phyloP scores from a whole-genome alignment of 495 filamentous ascomycete genomes.

The Annulohypoxylon nitens region DNA sequence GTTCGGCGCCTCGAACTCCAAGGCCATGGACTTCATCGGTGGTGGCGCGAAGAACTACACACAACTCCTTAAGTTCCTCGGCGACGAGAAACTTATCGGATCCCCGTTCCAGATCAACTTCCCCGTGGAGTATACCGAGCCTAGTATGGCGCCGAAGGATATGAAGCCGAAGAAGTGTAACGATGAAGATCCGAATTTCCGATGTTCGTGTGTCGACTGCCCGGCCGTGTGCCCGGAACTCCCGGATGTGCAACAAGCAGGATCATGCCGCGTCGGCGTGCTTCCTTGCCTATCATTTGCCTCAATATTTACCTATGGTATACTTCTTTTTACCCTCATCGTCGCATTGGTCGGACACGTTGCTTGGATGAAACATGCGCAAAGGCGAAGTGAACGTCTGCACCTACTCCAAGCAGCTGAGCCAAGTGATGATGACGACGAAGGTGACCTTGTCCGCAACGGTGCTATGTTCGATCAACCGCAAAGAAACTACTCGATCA shows the following conservation, averaged over 20 bases:
- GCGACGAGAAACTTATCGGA: constrained; percentile 86
- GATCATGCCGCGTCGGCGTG: constrained; percentile 83
- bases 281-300: constrained; percentile 93
- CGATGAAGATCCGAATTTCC: constrained; percentile 82
- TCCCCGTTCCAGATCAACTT: constrained; percentile 99
- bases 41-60: constrained; percentile 93
- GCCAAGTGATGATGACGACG: constrained; percentile 91
- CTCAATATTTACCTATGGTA: constrained; percentile 85
- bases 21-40: constrained; percentile 94
- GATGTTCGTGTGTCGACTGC: constrained; percentile 95
- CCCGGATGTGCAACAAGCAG: constrained; percentile 73
- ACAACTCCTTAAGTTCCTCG: constrained; percentile 89
- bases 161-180: constrained; percentile 86
- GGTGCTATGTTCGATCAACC: constrained; percentile 77
- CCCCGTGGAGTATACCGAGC: constrained; percentile 71
- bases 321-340: constrained; percentile 75
- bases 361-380: constrained; percentile 76
- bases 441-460: constrained; percentile 80
- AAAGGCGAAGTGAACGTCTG: constrained; percentile 81
- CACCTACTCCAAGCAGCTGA: constrained; percentile 86
- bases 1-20: constrained; percentile 90
- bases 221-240: constrained; percentile 84
- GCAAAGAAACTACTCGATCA: constrained; percentile 80
- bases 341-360: constrained; percentile 78
- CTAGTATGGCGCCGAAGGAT: constrained; percentile 72